Percentiles rank a stretch among this genome's conserved stretches.
Conservation (phyloP, 2,329 filamentous ascomycete genomes). For the Monosporascus sp. region DNA sequence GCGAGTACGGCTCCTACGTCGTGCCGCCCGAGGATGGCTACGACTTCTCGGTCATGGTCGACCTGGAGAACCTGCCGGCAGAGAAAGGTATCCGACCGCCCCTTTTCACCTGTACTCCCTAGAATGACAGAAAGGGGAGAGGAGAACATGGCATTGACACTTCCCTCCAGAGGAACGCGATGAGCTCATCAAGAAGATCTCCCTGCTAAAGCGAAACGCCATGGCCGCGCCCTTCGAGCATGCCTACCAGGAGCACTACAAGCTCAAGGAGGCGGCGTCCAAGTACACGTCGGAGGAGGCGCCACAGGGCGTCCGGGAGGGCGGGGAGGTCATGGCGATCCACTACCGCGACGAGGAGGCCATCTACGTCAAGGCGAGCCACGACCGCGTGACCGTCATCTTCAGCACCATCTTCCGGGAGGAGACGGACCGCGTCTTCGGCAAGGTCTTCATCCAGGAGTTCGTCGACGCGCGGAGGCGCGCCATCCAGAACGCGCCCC, state of each 20-base stretch:
- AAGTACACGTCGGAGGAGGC: slow-evolving; percentile 93
- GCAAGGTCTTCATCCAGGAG: slow-evolving; percentile 97
- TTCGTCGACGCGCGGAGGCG: slow-evolving; percentile 94
- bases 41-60: slow-evolving; percentile 89
- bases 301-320: slow-evolving; percentile 82
- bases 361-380: slow-evolving; percentile 96
- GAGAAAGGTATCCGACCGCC: slow-evolving; percentile 55
- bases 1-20: slow-evolving; percentile 92
- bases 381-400: slow-evolving; percentile 96
- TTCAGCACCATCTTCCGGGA: slow-evolving; percentile 98
- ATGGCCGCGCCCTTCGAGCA: slow-evolving; percentile 99
- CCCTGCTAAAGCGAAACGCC: slow-evolving; percentile 91
- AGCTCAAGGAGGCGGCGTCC: slow-evolving; percentile 79
- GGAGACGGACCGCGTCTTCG: slow-evolving; percentile 95
- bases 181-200: slow-evolving; percentile 80
- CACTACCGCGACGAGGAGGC: slow-evolving; percentile 98
- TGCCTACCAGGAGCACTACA: slow-evolving; percentile 88
- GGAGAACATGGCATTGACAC: slow-evolving; percentile 6
- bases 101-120: neutral
- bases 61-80: slow-evolving; percentile 79
- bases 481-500: slow-evolving; percentile 95
- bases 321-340: slow-evolving; percentile 89
- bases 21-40: slow-evolving; percentile 83
- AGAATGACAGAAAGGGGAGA: slow-evolving; percentile 2
- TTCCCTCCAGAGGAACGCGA: slow-evolving; percentile 65